Percentiles rank a stretch among this genome's conserved stretches.
Evolutionary conservation across 2,329 filamentous ascomycete species (phyloP).

Genomic region (Pseudocercospora fuligena): DNA sequence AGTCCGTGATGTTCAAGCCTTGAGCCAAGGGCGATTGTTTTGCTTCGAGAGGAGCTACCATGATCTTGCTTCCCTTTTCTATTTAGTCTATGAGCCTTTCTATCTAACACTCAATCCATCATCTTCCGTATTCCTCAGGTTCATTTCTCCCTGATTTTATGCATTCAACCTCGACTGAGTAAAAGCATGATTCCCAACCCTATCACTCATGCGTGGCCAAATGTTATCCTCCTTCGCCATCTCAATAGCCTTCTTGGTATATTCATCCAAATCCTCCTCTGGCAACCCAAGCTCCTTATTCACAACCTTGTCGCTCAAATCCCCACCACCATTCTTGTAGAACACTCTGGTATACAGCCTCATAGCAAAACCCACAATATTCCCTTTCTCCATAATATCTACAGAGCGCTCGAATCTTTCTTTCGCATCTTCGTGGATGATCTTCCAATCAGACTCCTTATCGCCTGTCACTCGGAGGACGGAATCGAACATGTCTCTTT

Average conservation of each 20-base stretch:
- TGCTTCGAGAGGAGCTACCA: too few species aligned
- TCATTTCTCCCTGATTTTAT: background rate
- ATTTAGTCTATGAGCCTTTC: too few species aligned
- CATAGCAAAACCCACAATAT: constrained; percentile 52
- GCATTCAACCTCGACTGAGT: background rate
- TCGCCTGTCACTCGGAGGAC: constrained; percentile 43
- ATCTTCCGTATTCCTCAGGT: too few species aligned
- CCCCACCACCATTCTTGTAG: constrained; percentile 36
- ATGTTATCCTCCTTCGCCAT: constrained; percentile 7
- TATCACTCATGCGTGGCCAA: background rate
- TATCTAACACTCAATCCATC: too few species aligned
- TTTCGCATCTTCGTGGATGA: constrained; percentile 32
- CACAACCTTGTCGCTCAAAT: constrained; percentile 41
- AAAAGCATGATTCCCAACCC: background rate
- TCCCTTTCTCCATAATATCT: constrained; percentile 50
- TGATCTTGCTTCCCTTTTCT: too few species aligned
- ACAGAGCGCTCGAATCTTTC: constrained; percentile 57
- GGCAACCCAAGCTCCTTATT: constrained; percentile 32
- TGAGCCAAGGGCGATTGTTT: too few species aligned
- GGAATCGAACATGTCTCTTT: constrained; percentile 46
- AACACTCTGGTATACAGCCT: constrained; percentile 63
- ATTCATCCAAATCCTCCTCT: constrained; percentile 33
- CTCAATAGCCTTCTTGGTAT: constrained; percentile 26
- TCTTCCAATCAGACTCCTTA: constrained; percentile 43
- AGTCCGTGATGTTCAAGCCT: too few species aligned